A percentile compares a stretch with the other conserved stretches of the same genome.
phyloP scores from a whole-genome alignment of 2,329 filamentous ascomycete genomes.

The Aspergillus luchuensis region DNA sequence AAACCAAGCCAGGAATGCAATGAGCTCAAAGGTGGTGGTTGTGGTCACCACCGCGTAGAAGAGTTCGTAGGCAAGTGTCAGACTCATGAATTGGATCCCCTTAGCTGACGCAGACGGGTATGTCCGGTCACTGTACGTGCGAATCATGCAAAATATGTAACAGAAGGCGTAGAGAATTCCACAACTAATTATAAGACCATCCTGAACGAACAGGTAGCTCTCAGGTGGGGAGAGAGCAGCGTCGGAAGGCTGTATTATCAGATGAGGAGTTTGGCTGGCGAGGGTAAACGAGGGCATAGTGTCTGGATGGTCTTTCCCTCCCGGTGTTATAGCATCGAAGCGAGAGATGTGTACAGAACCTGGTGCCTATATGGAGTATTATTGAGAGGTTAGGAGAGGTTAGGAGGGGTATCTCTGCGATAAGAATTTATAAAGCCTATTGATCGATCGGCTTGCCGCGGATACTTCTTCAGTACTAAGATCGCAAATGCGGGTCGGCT shows the following conservation, averaged over 20 bases:
- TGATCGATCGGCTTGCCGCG: background rate
- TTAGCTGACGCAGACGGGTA: constrained; percentile 14
- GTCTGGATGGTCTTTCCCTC: too few relatives aligned
- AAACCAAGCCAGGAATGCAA: constrained; percentile 24
- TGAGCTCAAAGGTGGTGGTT: constrained; percentile 14
- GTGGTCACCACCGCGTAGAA: constrained; percentile 23
- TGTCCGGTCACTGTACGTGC: constrained; percentile 17
- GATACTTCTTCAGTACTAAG: background rate
- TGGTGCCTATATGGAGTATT: too few relatives aligned
- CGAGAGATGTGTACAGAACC: too few relatives aligned
- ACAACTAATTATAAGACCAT: constrained; percentile 25
- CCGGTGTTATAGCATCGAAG: too few relatives aligned
- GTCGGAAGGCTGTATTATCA: constrained; percentile 24
- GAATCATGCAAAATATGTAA: constrained; percentile 21
- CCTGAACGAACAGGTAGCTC: constrained; percentile 26
- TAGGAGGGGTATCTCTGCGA: too few relatives aligned
- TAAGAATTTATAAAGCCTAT: too few relatives aligned
- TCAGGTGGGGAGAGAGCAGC: constrained; percentile 19
- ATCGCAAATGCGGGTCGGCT: background rate
- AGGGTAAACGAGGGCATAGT: constrained; percentile 16
- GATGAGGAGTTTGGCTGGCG: constrained; percentile 15
- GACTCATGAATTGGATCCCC: constrained; percentile 17
- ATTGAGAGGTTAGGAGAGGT: too few relatives aligned
- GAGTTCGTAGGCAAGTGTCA: constrained; percentile 25
- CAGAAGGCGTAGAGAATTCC: constrained; percentile 23